phyloP scores from a whole-genome alignment of 163 green algal genomes.

The Smithsoniella earleae region DNA sequence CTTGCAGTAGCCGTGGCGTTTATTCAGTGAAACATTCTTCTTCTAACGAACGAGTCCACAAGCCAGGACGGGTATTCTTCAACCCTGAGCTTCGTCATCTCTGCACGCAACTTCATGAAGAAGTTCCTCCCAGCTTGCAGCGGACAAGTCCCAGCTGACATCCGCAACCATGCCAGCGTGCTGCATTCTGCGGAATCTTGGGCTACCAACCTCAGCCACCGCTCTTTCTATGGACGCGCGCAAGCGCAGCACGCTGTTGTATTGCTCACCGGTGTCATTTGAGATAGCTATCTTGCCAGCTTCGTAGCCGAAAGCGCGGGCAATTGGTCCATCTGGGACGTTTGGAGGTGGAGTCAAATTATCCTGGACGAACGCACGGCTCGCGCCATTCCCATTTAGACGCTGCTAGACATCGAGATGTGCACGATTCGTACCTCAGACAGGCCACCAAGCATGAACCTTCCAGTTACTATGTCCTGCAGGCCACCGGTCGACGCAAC shows the following conservation, averaged over 20 bases:
- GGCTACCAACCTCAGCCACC: background rate
- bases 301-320: slow-evolving; percentile 20
- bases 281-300: background rate
- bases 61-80: too few species aligned
- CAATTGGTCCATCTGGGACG: background rate
- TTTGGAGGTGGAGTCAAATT: background rate
- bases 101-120: slow-evolving; percentile 28
- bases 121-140: slow-evolving; percentile 51
- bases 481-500: slow-evolving; percentile 61
- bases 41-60: too few species aligned
- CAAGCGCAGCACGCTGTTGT: background rate
- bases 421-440: too few species aligned
- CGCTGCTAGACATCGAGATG: too few species aligned
- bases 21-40: too few species aligned
- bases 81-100: background rate
- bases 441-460: background rate
- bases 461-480: slow-evolving; percentile 48
- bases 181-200: slow-evolving; percentile 33
- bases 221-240: background rate
- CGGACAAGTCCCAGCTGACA: slow-evolving; percentile 54
- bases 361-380: too few species aligned
- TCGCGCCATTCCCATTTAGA: too few species aligned
- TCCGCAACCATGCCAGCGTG: slow-evolving; percentile 49
- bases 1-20: too few species aligned
- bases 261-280: background rate